Evolutionary conservation across 2,329 filamentous ascomycete species (phyloP).

Genomic region (Alternaria sp.): DNA sequence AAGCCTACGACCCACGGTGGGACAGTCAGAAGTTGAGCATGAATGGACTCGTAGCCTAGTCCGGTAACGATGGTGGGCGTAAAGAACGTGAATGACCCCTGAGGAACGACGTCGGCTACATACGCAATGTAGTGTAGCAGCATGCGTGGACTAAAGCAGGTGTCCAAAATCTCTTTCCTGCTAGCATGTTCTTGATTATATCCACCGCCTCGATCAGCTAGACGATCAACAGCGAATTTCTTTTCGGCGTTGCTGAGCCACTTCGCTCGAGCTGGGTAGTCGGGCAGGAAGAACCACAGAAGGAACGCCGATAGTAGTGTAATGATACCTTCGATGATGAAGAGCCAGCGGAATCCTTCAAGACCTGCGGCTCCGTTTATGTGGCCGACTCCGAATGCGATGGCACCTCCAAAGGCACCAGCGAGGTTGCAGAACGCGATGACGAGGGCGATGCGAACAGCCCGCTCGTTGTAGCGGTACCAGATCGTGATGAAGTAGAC

Average conservation of each 20-base stretch:
- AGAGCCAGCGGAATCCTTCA: constrained; percentile 36
- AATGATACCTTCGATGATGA: constrained; percentile 16
- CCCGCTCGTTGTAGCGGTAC: constrained; percentile 62
- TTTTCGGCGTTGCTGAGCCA: constrained; percentile 46
- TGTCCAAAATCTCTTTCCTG: background rate
- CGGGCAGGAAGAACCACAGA: constrained; percentile 56
- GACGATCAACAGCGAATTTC: constrained; percentile 5
- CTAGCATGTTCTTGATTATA: constrained; percentile 1
- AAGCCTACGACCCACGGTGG: constrained; percentile 53
- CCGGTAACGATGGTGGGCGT: constrained; percentile 70
- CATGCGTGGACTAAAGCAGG: background rate
- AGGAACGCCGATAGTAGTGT: constrained; percentile 21
- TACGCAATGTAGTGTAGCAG: constrained; percentile 5
- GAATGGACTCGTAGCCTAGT: constrained; percentile 59
- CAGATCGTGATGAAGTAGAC: constrained; percentile 64
- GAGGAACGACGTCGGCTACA: constrained; percentile 1
- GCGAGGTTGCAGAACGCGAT: constrained; percentile 52
- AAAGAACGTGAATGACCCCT: constrained; percentile 59
- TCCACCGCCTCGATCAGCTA: background rate
- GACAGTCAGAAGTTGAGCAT: constrained; percentile 71
- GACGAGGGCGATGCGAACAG: constrained; percentile 60
- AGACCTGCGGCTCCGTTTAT: constrained; percentile 44
- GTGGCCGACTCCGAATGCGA: constrained; percentile 59
- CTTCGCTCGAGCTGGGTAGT: constrained; percentile 56
- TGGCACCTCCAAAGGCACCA: constrained; percentile 61